Evolutionary conservation across 2,329 filamentous ascomycete species (phyloP).

Genomic region (Akanthomyces dipterigenus): DNA sequence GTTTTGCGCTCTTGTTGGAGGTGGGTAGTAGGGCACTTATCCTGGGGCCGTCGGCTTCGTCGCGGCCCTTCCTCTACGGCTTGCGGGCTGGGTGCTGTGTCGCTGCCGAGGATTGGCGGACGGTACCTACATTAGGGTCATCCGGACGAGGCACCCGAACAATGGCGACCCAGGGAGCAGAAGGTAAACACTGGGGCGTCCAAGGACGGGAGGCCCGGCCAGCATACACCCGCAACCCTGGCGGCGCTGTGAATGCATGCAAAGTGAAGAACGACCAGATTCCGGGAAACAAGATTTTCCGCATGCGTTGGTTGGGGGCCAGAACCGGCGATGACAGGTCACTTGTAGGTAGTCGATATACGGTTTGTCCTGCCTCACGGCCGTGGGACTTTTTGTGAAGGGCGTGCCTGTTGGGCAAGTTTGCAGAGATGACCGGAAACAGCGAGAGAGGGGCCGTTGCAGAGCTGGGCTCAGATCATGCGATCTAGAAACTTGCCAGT

Average conservation of each 20-base stretch:
- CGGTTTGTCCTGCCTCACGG: not conserved
- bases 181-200: constrained; percentile 1
- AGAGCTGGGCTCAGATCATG: not conserved
- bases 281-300: not conserved
- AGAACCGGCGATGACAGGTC: not conserved
- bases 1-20: not conserved
- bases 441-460: not conserved
- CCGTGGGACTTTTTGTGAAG: not conserved
- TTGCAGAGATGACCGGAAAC: not conserved
- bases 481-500: not conserved
- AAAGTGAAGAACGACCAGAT: not conserved
- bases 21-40: not conserved
- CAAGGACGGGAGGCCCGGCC: not conserved
- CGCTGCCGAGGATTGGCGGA: not conserved
- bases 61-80: not conserved
- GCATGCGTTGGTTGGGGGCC: not conserved
- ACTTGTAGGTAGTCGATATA: not conserved
- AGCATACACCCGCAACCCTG: constrained; percentile 1
- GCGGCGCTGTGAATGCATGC: not conserved
- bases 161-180: not conserved
- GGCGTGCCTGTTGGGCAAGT: not conserved
- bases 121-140: constrained; percentile 10
- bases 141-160: constrained; percentile 6
- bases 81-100: not conserved
- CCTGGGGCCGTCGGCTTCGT: not conserved